Conservation (phyloP, 805 yeast genomes). For the Suhomyces xylopsoci region DNA sequence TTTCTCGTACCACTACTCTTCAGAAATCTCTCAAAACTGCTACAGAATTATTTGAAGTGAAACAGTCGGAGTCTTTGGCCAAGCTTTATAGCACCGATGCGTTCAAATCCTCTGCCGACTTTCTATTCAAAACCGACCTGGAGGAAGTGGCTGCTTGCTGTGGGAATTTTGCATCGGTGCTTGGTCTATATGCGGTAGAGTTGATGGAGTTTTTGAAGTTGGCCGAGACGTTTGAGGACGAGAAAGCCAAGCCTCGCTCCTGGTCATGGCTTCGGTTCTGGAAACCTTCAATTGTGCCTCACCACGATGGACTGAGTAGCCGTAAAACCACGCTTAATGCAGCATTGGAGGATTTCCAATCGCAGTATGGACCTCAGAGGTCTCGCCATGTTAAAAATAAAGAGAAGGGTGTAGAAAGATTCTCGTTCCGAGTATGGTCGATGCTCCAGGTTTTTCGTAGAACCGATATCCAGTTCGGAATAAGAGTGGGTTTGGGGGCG, state of each 20-base stretch:
- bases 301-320: not conserved
- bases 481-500: slow-evolving; percentile 78
- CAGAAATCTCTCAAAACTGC: slow-evolving; percentile 49
- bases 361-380: slow-evolving; percentile 17
- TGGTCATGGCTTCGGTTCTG: slow-evolving; percentile 48
- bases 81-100: slow-evolving; percentile 55
- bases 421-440: slow-evolving; percentile 43
- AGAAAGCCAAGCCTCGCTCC: slow-evolving; percentile 21
- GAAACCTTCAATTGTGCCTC: not conserved
- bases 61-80: slow-evolving; percentile 56
- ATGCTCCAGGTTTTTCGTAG: slow-evolving; percentile 51
- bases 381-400: not conserved
- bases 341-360: slow-evolving; percentile 30
- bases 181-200: slow-evolving; percentile 62
- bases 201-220: slow-evolving; percentile 45
- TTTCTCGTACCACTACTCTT: slow-evolving; percentile 44
- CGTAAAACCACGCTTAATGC: slow-evolving; percentile 27
- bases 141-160: slow-evolving; percentile 84
- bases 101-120: slow-evolving; percentile 34
- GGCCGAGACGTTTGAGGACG: slow-evolving; percentile 39
- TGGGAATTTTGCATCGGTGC: slow-evolving; percentile 69
- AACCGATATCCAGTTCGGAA: slow-evolving; percentile 73
- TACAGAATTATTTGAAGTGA: slow-evolving; percentile 50
- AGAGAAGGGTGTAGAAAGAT: not conserved
- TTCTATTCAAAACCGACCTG: slow-evolving; percentile 52